These are phyloP conservation scores for Aspergillus carbonarius DNA, from an alignment of 2,329 filamentous ascomycete genomes.

Conservation along the genomic window DNA sequence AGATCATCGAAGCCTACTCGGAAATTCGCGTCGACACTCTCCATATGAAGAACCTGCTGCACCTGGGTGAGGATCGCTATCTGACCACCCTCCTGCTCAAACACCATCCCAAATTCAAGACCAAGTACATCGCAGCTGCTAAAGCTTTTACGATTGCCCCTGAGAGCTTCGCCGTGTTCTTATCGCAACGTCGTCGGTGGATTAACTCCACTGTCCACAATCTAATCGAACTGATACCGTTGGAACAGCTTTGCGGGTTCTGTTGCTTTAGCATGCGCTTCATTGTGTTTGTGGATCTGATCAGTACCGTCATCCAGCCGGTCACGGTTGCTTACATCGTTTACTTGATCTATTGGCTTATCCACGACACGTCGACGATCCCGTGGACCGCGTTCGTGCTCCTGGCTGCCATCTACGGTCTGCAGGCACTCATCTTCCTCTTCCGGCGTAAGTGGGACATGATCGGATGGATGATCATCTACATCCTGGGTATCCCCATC, in stretches of 20 bases:
- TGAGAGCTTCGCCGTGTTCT: conserved; percentile 89
- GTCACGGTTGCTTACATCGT: conserved; percentile 86
- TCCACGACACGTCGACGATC: conserved; percentile 61
- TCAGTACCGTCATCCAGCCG: conserved; percentile 89
- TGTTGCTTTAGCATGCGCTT: conserved; percentile 99
- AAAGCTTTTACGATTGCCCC: conserved; percentile 97
- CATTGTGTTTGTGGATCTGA: conserved; percentile 88
- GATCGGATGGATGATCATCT: conserved; percentile 99
- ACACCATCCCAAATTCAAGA: conserved; percentile 91
- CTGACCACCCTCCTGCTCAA: conserved; percentile 92
- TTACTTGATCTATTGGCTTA: conserved; percentile 79
- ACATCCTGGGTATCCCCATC: conserved; percentile 84
- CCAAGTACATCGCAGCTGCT: conserved; percentile 89
- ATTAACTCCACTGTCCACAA: conserved; percentile 99
- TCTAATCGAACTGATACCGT: conserved; percentile 87
- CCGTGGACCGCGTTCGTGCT: conserved; percentile 87
- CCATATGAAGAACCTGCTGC: conserved; percentile 97
- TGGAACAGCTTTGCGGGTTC: conserved; percentile 95
- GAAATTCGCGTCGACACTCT: conserved; percentile 96
- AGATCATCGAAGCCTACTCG: conserved; percentile 82
- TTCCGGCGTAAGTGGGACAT: conserved; percentile 97
- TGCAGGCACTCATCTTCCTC: conserved; percentile 97
- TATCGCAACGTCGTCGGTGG: conserved; percentile 98
- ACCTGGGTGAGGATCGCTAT: conserved; percentile 96
- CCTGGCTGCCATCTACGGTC: conserved; percentile 91